phyloP scores from a whole-genome alignment of 495 filamentous ascomycete genomes.

The Tuber borchii region DNA sequence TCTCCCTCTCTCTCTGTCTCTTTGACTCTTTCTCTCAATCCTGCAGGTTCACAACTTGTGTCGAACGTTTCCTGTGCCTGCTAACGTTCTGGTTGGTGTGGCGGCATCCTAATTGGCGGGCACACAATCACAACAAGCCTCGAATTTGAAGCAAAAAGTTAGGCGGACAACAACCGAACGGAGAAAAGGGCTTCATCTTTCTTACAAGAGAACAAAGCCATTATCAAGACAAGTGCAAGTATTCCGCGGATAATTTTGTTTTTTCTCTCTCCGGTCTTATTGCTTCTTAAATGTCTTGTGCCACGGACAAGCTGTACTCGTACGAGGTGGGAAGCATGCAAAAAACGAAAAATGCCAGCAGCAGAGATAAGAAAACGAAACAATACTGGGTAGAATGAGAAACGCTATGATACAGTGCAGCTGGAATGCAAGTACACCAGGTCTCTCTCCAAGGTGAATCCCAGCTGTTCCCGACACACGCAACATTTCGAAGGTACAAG shows the following conservation, averaged over 20 bases:
- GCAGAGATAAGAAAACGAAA: background rate
- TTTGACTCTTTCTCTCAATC: background rate
- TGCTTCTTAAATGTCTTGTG: background rate
- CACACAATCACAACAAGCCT: constrained; percentile 1
- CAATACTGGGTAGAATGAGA: background rate
- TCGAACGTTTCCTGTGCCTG: background rate
- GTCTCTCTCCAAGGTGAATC: background rate
- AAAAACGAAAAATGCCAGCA: too few species aligned
- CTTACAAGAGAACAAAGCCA: background rate
- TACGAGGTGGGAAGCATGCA: background rate
- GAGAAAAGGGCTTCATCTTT: background rate
- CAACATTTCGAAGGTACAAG: background rate
- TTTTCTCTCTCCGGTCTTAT: background rate
- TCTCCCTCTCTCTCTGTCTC: background rate
- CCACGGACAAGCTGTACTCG: background rate
- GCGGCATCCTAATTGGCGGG: background rate
- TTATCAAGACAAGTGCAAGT: background rate
- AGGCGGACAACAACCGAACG: background rate
- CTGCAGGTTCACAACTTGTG: background rate
- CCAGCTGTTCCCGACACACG: background rate
- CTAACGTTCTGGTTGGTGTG: background rate
- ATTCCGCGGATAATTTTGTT: background rate
- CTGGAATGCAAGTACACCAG: background rate
- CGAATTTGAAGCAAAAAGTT: background rate
- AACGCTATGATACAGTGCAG: background rate